Conservation (phyloP, 2,329 filamentous ascomycete genomes). For the Diaporthe nobilis region DNA sequence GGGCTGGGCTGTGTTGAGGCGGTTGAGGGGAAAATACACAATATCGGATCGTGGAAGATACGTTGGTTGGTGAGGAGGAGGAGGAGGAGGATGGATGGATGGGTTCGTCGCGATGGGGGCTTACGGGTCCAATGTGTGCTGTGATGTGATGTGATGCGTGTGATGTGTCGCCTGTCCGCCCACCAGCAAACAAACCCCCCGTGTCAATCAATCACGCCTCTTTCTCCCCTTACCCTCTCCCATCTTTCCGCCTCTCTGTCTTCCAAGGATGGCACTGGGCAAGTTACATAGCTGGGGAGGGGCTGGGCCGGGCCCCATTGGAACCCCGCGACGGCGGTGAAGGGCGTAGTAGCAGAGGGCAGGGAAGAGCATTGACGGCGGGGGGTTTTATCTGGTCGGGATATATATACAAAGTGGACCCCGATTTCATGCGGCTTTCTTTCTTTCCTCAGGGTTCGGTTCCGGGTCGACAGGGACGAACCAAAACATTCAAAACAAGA, state of each 20-base stretch:
- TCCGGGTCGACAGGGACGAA: background rate
- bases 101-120: background rate
- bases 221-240: conserved; percentile 1
- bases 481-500: background rate
- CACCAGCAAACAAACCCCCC: background rate
- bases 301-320: background rate
- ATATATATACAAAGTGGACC: background rate
- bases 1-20: background rate
- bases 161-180: background rate
- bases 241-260: background rate
- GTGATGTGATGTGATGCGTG: conserved; percentile 5
- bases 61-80: background rate
- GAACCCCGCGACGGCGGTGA: conserved; percentile 7
- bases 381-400: background rate
- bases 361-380: background rate
- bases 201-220: background rate
- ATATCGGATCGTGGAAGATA: background rate
- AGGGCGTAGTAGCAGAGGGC: background rate
- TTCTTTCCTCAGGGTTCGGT: background rate
- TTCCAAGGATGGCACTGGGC: conserved; percentile 10
- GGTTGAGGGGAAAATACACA: background rate
- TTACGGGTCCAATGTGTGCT: background rate
- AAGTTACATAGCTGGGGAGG: background rate
- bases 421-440: conserved; percentile 1
- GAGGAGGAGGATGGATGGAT: background rate